phyloP scores from a whole-genome alignment of 495 filamentous ascomycete species.

The Neurospora sp. region DNA sequence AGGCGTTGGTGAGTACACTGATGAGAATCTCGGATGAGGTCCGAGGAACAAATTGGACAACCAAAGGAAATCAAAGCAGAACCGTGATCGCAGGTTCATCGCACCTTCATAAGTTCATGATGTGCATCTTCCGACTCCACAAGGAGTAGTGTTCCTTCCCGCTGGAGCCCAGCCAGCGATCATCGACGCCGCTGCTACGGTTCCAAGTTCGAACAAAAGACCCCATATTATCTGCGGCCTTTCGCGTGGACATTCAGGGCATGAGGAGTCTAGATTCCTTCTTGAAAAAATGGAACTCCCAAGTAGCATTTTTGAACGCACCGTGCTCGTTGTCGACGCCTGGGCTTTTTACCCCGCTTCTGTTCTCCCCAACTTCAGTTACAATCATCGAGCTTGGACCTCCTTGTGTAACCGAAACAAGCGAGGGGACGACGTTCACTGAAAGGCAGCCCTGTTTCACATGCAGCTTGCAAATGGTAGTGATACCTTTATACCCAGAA shows the following conservation, averaged over 20 bases:
- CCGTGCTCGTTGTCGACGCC: not conserved
- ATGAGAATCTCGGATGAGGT: not conserved
- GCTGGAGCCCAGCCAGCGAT: not conserved
- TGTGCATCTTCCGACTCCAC: not conserved
- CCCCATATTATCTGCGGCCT: not conserved
- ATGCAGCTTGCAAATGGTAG: not conserved
- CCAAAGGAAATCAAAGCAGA: too few species aligned
- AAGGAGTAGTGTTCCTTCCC: not conserved
- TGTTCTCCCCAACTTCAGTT: not conserved
- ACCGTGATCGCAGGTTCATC: not conserved
- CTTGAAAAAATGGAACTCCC: not conserved
- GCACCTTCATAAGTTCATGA: not conserved
- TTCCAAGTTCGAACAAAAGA: not conserved
- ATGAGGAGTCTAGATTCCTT: not conserved
- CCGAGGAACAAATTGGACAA: not conserved
- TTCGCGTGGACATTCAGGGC: not conserved
- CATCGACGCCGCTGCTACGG: not conserved
- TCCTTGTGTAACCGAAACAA: not conserved
- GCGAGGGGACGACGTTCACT: not conserved
- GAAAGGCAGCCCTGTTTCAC: not conserved
- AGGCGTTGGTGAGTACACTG: not conserved
- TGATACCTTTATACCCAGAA: not conserved
- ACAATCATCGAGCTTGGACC: not conserved
- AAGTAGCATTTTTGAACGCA: not conserved
- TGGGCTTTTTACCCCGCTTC: not conserved